Base-by-base conservation (phyloP, 176 grass and related monocot genomes). In the Rhynchospora pubera region DNA sequence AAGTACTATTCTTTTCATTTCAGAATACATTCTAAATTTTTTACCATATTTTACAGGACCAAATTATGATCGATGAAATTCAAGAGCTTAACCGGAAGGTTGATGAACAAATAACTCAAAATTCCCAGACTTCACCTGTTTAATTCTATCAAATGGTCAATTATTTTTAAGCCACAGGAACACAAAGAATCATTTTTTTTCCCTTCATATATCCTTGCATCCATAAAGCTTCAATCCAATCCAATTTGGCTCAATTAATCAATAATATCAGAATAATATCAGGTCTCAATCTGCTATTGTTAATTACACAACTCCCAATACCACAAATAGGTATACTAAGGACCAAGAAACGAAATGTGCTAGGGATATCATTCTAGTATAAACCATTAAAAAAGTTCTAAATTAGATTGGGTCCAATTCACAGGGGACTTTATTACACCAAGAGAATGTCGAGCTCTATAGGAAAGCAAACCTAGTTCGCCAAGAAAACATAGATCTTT, bases 71-170 rank as follows among this genome's bases (percentile, higher is more conserved):
- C 68, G 87, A 91, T 26, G 85, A 91, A 85, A 93, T 97, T 86
- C 93, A 97, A 43, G 87, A 97, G 84, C 85, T 93, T 34, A 84
- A 89, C 89, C 79, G 1, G 16, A 91, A 97, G 93, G 93, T 97
- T 6, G 4, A 65, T 65, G 5, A 69, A 69, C 8, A 14, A 7
- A 7, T 44, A 44, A 7, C 14, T 69, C 9, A 69, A 45, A 19
- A n/a, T 44, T n/a, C 32, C 39, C 43, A 60, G n/a, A 22, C 18
- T 8, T 60, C 57, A 60, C 18, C 26, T 59, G n/a, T 19, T 16
- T 60, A 68, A 16, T 67, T 42, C 30, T 39, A 67, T 4, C 15
- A 68, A 65, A 65, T 65, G 62, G 26, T 85, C 4, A 56, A 23
- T 66, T 21, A 73, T 1, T 28, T 28, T 28, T 28, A 28, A 61